Conservation (phyloP, 345 rosid species). For the Eucalyptus regnans region DNA sequence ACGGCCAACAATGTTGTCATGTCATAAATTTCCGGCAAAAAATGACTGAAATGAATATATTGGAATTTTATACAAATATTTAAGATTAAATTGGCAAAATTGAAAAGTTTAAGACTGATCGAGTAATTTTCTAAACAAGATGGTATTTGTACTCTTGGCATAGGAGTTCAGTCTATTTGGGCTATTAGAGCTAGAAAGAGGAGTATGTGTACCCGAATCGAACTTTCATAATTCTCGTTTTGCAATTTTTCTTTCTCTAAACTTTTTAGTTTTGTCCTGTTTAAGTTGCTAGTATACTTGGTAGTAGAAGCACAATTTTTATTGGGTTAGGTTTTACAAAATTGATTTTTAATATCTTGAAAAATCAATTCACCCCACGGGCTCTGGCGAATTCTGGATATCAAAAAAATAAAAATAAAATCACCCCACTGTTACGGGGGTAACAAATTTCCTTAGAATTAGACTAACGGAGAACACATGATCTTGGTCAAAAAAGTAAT, state of each 20-base stretch:
- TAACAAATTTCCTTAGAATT: no score
- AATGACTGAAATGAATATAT: no score
- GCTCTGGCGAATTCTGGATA: no score
- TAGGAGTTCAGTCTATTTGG: background rate
- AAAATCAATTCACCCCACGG: no score
- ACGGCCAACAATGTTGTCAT: no score
- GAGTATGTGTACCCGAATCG: background rate
- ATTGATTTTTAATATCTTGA: background rate
- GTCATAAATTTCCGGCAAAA: rapidly evolving
- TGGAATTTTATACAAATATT: rapidly evolving
- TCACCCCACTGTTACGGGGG: no score
- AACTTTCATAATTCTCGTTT: background rate
- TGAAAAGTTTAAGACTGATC: no score
- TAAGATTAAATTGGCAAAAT: rapidly evolving
- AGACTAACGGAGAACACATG: background rate
- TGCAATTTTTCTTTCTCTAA: background rate
- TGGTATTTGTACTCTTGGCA: background rate
- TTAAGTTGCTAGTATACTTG: background rate
- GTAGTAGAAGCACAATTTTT: background rate
- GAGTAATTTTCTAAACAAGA: no score
- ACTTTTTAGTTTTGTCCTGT: background rate
- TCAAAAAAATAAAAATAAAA: no score
- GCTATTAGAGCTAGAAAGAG: background rate
- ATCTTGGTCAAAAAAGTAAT: background rate
- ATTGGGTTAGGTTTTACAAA: background rate